Conservation (phyloP, 306 rosid species). For the Hippophae rhamnoides region DNA sequence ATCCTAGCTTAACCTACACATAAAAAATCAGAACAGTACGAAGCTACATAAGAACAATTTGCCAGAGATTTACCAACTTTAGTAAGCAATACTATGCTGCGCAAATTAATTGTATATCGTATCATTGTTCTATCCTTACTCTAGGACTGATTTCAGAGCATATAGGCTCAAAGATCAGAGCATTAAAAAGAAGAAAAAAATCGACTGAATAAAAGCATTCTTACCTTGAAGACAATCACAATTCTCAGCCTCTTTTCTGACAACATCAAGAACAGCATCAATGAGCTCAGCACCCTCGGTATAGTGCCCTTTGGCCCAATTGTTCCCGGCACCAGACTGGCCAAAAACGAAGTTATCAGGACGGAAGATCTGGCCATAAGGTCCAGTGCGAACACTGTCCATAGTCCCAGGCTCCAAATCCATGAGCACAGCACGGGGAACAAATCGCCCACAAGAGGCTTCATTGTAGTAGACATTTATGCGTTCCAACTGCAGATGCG, state of each 20-base stretch:
- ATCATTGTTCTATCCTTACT: too few species aligned
- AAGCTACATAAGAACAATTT: too few species aligned
- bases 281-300: slow-evolving; percentile 23
- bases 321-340: slow-evolving; percentile 23
- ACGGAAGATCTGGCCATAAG: slow-evolving; percentile 20
- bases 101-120: too few species aligned
- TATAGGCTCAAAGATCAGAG: too few species aligned
- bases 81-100: too few species aligned
- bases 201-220: not conserved
- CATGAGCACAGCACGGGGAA: slow-evolving; percentile 24
- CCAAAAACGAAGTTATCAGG: slow-evolving; percentile 22
- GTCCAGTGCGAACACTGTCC: slow-evolving; percentile 24
- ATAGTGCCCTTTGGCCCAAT: slow-evolving; percentile 21
- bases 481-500: slow-evolving; percentile 18
- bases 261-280: slow-evolving; percentile 20
- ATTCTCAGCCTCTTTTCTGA: slow-evolving; percentile 12
- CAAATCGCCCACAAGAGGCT: slow-evolving; percentile 22
- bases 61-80: too few species aligned
- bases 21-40: too few species aligned
- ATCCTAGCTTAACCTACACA: too few species aligned
- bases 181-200: too few species aligned
- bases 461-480: slow-evolving; percentile 20
- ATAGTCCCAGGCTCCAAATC: slow-evolving; percentile 22
- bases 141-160: too few species aligned
- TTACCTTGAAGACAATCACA: slow-evolving; percentile 19